Evolutionary conservation across 2,329 filamentous ascomycete genomes (phyloP).

Genomic region (Exophiala sideris): DNA sequence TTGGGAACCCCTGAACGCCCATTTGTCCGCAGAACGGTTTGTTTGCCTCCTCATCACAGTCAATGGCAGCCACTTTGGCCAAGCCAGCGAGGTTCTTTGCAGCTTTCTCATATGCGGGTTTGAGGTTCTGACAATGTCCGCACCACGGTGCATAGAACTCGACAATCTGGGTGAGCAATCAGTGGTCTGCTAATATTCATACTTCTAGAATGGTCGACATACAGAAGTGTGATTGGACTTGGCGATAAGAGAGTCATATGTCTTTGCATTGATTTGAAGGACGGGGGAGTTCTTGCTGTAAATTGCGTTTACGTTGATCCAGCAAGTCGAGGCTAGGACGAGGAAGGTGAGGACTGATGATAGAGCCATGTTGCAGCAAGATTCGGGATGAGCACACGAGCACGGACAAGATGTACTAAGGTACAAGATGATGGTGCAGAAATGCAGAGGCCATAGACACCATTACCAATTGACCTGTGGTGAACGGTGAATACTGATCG

Average conservation of each 20-base stretch:
- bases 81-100: slow-evolving; percentile 86
- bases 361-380: slow-evolving; percentile 8
- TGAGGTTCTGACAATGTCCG: slow-evolving; percentile 92
- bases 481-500: slow-evolving; percentile 1
- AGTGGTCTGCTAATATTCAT: slow-evolving; percentile 20
- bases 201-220: slow-evolving; percentile 36
- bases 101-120: slow-evolving; percentile 92
- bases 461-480: slow-evolving; percentile 2
- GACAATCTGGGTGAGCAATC: slow-evolving; percentile 42
- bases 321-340: slow-evolving; percentile 50
- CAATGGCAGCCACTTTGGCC: slow-evolving; percentile 88
- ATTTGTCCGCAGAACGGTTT: slow-evolving; percentile 81
- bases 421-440: slow-evolving; percentile 23
- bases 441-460: slow-evolving; percentile 7
- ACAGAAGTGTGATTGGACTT: slow-evolving; percentile 91
- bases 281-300: slow-evolving; percentile 88
- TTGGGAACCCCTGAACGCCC: slow-evolving; percentile 92
- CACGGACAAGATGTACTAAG: slow-evolving; percentile 7
- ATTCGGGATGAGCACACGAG: background rate
- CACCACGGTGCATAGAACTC: slow-evolving; percentile 97
- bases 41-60: slow-evolving; percentile 92
- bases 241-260: slow-evolving; percentile 77
- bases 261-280: slow-evolving; percentile 73
- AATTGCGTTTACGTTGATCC: slow-evolving; percentile 62
- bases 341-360: slow-evolving; percentile 5